phyloP scores from a whole-genome alignment of 2,329 filamentous ascomycete species.

The Monilinia fructicola region DNA sequence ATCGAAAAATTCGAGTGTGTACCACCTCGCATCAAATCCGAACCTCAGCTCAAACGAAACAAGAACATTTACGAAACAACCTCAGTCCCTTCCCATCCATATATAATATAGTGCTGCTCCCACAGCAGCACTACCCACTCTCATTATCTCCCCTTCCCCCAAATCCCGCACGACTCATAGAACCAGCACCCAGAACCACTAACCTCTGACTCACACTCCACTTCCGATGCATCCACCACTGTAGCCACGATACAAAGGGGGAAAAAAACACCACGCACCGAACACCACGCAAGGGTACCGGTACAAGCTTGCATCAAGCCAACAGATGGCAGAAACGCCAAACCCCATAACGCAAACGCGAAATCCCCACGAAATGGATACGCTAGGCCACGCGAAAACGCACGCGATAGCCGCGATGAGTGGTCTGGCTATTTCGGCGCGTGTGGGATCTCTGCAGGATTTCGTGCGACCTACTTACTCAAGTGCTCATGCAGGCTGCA shows the following conservation, averaged over 20 bases:
- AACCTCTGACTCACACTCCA: background rate
- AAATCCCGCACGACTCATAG: background rate
- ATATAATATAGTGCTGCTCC: background rate
- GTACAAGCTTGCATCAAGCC: too few relatives aligned
- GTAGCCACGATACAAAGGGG: too few relatives aligned
- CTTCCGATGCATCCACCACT: too few relatives aligned
- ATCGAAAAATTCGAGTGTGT: background rate
- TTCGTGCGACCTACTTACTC: too few relatives aligned
- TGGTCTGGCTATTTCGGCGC: background rate
- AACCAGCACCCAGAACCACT: background rate
- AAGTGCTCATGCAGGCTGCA: too few relatives aligned
- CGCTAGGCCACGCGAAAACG: too few relatives aligned
- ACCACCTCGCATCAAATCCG: background rate
- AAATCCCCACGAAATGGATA: background rate
- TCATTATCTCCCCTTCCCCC: background rate
- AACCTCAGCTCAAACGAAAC: constrained; percentile 7
- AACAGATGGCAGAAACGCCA: too few relatives aligned
- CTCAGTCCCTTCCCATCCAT: constrained; percentile 16
- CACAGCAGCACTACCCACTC: background rate
- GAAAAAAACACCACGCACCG: too few relatives aligned
- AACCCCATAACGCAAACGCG: background rate
- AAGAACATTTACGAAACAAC: constrained; percentile 7
- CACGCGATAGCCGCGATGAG: constrained; percentile 21
- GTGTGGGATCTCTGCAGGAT: background rate
- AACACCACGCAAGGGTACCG: background rate